Evolutionary conservation across 2,329 filamentous ascomycete genomes (phyloP), one percentile per base, ranked within the genome.

Genomic region (Colletotrichum sublineola): DNA sequence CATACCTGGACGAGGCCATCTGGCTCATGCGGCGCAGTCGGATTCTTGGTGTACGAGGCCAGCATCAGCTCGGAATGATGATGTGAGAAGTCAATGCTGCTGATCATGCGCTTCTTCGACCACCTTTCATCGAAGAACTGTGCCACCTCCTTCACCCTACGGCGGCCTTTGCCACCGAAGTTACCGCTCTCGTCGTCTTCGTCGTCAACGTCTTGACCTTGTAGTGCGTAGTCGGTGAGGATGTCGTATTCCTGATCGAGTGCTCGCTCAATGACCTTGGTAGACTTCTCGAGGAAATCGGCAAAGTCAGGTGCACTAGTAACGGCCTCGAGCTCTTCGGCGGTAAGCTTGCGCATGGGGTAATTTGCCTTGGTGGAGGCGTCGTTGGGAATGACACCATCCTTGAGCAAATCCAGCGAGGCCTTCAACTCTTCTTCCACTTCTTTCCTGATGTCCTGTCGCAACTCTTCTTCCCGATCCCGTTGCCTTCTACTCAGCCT

Each of bases 101-200:
- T 98, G 79, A 99, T 93, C 93, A 98, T 98, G 75, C 95, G 92
- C 85, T 98, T 97, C 86, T 97, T 97, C 79, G 94, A 97, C 93
- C 96, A 98, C 80, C 95, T 90, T 73, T 97, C 93, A 79, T 98
- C 95, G 83, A 94, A 97, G 82, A 98, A 98, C 78, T 98, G 96
- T 46, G 93, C 92, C 61, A 97, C 87, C 82, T 99, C 95, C 80
- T 94, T 96, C 77, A 97, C 90, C 75, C 93, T 89, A 76, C 93
- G 87, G 52, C 92, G 90, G 63, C 92, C 92, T 75, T 92, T 92
- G 5, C 91, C 92, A 42, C 90, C 88, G 3, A 89, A 90, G 71
- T 92, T 92, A 20, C 92, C 92, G 63, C 83, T 86, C 75, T 94
- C 92, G 76, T 94, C 95, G 68, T 97, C 94, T 61, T 97, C 95